Evolutionary conservation across 306 rosid species (phyloP).

Genomic region (Luffa acutangula): DNA sequence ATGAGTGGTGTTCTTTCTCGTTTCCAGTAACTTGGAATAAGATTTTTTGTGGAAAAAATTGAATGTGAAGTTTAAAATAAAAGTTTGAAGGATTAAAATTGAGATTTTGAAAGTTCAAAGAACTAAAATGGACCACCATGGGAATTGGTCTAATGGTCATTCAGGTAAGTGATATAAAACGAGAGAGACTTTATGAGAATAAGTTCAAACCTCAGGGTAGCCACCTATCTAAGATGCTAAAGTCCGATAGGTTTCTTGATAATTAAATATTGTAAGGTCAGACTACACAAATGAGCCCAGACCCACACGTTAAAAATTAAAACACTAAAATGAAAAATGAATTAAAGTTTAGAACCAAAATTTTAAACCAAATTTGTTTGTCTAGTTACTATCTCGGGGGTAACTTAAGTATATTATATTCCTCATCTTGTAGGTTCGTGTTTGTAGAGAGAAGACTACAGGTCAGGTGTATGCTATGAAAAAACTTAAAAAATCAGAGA

Average conservation of each 20-base stretch:
- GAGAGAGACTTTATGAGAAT: background rate
- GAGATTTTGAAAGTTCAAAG: background rate
- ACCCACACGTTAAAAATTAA: background rate
- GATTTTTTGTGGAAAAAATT: background rate
- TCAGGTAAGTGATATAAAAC: background rate
- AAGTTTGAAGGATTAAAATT: background rate
- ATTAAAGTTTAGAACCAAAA: background rate
- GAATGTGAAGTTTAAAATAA: background rate
- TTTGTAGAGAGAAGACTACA: constrained; percentile 80
- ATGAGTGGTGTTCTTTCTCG: background rate
- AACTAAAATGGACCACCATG: background rate
- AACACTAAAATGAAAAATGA: background rate
- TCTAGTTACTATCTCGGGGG: background rate
- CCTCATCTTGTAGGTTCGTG: constrained; percentile 66
- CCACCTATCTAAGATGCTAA: background rate
- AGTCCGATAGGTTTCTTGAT: background rate
- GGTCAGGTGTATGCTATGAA: constrained; percentile 95
- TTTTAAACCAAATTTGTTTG: background rate
- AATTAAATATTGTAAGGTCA: background rate
- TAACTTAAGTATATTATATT: constrained; percentile 17
- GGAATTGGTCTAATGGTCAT: background rate
- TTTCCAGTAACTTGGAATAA: background rate
- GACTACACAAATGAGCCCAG: background rate
- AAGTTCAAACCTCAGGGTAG: background rate
- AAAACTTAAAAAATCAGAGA: constrained; percentile 95